A percentile compares a stretch with the other conserved stretches of the same genome.
These are phyloP conservation scores for Candida michaelii DNA, from an alignment of 805 yeast species.

Conservation along the genomic window DNA sequence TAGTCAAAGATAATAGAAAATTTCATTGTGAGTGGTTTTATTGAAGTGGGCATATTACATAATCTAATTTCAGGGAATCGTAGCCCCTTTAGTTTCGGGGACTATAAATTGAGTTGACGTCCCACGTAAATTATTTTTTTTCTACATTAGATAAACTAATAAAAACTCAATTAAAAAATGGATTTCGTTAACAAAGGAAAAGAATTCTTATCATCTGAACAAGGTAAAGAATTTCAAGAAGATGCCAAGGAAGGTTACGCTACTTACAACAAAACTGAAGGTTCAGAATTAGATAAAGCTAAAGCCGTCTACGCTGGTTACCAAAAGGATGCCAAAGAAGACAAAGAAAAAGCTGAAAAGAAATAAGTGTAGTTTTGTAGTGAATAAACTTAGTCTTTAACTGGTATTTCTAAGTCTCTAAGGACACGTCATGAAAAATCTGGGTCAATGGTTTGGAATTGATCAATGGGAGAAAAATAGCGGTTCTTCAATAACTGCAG, in stretches of 20 bases:
- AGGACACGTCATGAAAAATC: too few relatives aligned
- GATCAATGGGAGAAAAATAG: too few relatives aligned
- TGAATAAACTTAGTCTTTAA: too few relatives aligned
- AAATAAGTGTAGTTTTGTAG: constrained; percentile 6
- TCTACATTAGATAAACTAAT: too few relatives aligned
- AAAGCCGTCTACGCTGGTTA: constrained; percentile 32
- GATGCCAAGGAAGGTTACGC: constrained; percentile 39
- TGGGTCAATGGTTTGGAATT: too few relatives aligned
- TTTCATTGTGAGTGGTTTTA: constrained; percentile 5
- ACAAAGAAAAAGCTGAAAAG: constrained; percentile 18
- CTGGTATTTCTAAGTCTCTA: too few relatives aligned
- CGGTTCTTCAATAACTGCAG: too few relatives aligned
- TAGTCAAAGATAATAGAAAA: constrained; percentile 1
- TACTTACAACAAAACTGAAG: constrained; percentile 30
- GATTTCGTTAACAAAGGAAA: constrained; percentile 34
- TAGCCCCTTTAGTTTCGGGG: constrained; percentile 1
- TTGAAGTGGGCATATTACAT: constrained; percentile 1
- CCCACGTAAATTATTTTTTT: too few relatives aligned
- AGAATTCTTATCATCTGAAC: constrained; percentile 24
- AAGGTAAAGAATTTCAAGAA: constrained; percentile 25
- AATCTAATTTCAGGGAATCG: constrained; percentile 1
- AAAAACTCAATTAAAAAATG: constrained; percentile 13
- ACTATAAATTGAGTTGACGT: constrained; percentile 1
- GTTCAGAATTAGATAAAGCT: constrained; percentile 33
- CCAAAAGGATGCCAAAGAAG: constrained; percentile 24